phyloP scores from a whole-genome alignment of 805 yeast species.

The Barnettozyma siamensis region DNA sequence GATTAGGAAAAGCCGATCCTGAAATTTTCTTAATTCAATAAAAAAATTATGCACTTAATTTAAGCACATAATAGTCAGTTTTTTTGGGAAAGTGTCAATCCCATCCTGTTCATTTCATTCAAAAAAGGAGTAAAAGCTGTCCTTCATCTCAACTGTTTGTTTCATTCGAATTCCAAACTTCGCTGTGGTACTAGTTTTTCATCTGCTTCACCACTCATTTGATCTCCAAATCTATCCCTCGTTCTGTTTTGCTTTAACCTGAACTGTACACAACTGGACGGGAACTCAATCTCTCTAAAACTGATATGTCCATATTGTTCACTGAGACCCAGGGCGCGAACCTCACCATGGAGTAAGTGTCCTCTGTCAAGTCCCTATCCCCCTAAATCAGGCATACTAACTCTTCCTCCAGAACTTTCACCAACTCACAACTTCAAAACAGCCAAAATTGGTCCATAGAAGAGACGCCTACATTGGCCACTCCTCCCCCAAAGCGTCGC shows the following conservation, averaged over 20 bases:
- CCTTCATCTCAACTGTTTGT: no score
- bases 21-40: neutral
- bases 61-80: neutral
- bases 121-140: no score
- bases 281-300: no score
- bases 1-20: neutral
- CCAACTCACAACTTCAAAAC: neutral
- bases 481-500: constrained; percentile 25
- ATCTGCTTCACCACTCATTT: no score
- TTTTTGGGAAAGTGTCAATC: no score
- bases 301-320: neutral
- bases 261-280: no score
- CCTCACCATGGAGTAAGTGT: neutral
- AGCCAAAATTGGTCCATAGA: neutral
- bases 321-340: neutral
- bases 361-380: neutral
- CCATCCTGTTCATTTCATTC: no score
- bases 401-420: neutral
- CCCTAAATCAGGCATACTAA: no score
- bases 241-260: no score
- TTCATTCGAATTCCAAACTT: no score
- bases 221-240: no score
- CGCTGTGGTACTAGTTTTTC: no score
- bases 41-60: neutral
- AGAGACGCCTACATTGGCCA: neutral